Percentiles rank a stretch among this genome's conserved stretches.
Evolutionary conservation across 1,284 basidiomycete species (phyloP).

Genomic region (Leccinum brunneo-olivaceum): DNA sequence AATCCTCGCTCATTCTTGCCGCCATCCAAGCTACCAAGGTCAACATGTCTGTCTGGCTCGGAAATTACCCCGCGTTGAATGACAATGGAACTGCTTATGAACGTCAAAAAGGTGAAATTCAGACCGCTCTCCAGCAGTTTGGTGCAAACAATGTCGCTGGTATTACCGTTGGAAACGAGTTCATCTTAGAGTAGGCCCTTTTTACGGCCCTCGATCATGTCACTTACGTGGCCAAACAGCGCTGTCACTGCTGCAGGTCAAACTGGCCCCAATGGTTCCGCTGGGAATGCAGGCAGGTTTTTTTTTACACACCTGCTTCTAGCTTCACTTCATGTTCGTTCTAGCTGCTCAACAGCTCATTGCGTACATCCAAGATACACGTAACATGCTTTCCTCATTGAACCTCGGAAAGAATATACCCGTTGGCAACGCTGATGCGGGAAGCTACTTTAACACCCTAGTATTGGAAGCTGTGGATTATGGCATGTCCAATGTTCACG

Average conservation of each 20-base stretch:
- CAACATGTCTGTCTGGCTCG: constrained; percentile 82
- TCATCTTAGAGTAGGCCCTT: constrained; percentile 64
- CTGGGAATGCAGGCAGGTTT: constrained; percentile 49
- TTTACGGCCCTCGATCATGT: background rate
- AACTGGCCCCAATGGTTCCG: constrained; percentile 44
- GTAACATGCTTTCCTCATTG: constrained; percentile 46
- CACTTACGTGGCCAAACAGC: constrained; percentile 31
- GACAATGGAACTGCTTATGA: constrained; percentile 64
- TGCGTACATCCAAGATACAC: constrained; percentile 60
- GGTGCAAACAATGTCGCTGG: constrained; percentile 77
- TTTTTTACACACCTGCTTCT: background rate
- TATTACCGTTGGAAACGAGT: constrained; percentile 79
- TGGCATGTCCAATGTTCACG: constrained; percentile 75
- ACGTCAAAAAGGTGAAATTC: constrained; percentile 65
- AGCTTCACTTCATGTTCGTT: constrained; percentile 3
- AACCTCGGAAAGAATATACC: constrained; percentile 52
- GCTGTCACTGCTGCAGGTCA: constrained; percentile 42
- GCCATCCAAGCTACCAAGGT: constrained; percentile 87
- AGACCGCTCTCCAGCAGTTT: constrained; percentile 68
- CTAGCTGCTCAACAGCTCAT: constrained; percentile 44
- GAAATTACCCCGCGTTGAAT: constrained; percentile 63
- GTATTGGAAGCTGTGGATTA: constrained; percentile 74
- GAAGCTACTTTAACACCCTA: constrained; percentile 71
- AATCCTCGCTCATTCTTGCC: constrained; percentile 56
- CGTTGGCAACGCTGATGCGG: constrained; percentile 89